Percentiles rank a stretch among this genome's conserved stretches.
These are phyloP conservation scores for Cryptosporidium felis DNA, from an alignment of 169 alveolate genomes.

Conservation along the genomic window DNA sequence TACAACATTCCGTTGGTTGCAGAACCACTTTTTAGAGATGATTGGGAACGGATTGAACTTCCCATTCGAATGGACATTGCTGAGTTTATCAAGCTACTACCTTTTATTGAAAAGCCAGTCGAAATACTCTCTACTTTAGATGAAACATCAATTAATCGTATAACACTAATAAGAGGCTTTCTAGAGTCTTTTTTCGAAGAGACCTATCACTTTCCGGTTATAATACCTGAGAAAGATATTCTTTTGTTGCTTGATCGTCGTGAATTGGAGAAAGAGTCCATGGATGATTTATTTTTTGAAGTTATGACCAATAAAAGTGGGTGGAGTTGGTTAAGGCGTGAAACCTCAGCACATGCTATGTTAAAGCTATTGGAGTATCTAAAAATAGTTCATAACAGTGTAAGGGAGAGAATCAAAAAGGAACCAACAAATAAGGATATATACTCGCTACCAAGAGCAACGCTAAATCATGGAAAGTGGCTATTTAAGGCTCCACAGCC, in stretches of 20 bases:
- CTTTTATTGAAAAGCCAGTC: not conserved
- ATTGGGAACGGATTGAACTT: constrained; percentile 30
- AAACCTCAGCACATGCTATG: constrained; percentile 36
- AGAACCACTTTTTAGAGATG: constrained; percentile 48
- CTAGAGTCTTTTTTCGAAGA: constrained; percentile 56
- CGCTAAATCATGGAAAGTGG: constrained; percentile 49
- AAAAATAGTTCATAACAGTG: not conserved
- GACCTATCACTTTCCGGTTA: constrained; percentile 18
- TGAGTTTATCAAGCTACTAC: constrained; percentile 2
- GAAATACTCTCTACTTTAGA: constrained; percentile 24
- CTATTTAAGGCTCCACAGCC: constrained; percentile 61
- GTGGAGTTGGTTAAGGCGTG: constrained; percentile 33
- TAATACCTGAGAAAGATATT: constrained; percentile 16
- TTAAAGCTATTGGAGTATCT: constrained; percentile 21
- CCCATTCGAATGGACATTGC: constrained; percentile 57
- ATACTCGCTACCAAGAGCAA: constrained; percentile 53
- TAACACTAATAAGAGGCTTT: constrained; percentile 32
- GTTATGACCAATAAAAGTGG: not conserved
- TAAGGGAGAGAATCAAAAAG: not conserved
- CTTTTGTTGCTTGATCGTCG: constrained; percentile 39
- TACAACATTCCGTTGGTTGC: constrained; percentile 25
- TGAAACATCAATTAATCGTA: not conserved
- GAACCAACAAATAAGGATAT: constrained; percentile 34
- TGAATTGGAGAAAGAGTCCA: constrained; percentile 8
- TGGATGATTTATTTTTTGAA: constrained; percentile 51